These are phyloP conservation scores for Mycena sanguinolenta DNA, from an alignment of 768 basidiomycete genomes.

Conservation along the genomic window DNA sequence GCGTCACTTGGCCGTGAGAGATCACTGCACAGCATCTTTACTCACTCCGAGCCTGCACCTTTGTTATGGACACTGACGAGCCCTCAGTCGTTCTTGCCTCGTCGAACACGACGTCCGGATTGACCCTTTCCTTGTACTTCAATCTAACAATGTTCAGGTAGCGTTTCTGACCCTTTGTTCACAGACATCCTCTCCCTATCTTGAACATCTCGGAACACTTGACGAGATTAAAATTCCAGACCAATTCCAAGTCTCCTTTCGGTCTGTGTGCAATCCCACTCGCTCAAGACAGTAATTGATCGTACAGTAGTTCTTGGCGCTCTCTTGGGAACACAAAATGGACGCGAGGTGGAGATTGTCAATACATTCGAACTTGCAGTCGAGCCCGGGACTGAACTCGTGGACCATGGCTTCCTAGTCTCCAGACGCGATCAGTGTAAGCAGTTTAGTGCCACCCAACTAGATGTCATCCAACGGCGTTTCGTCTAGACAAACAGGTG, in stretches of 20 bases:
- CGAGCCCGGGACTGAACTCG: conserved; percentile 65
- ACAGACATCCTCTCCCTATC: conserved; percentile 94
- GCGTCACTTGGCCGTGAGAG: background rate
- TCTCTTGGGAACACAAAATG: conserved; percentile 92
- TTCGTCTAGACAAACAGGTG: conserved; percentile 89
- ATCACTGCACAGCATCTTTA: conserved; percentile 6
- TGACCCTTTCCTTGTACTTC: conserved; percentile 78
- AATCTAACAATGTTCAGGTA: background rate
- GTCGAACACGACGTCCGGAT: conserved; percentile 72
- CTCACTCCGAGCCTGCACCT: background rate
- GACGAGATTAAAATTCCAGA: conserved; percentile 86
- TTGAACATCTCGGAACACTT: conserved; percentile 97
- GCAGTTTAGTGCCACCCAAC: conserved; percentile 20
- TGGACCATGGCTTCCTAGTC: conserved; percentile 87
- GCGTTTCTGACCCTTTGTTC: conserved; percentile 42
- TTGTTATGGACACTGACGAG: conserved; percentile 84
- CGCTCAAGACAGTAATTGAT: background rate
- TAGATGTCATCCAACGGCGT: conserved; percentile 13
- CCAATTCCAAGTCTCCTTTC: conserved; percentile 70
- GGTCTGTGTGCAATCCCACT: conserved; percentile 55
- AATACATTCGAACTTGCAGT: conserved; percentile 95
- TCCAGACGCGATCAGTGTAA: conserved; percentile 90
- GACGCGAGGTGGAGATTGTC: conserved; percentile 96
- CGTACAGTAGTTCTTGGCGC: conserved; percentile 83
- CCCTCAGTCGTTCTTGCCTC: conserved; percentile 80